phyloP scores from a whole-genome alignment of 2,329 filamentous ascomycete genomes.

The Aaosphaeria arxii region DNA sequence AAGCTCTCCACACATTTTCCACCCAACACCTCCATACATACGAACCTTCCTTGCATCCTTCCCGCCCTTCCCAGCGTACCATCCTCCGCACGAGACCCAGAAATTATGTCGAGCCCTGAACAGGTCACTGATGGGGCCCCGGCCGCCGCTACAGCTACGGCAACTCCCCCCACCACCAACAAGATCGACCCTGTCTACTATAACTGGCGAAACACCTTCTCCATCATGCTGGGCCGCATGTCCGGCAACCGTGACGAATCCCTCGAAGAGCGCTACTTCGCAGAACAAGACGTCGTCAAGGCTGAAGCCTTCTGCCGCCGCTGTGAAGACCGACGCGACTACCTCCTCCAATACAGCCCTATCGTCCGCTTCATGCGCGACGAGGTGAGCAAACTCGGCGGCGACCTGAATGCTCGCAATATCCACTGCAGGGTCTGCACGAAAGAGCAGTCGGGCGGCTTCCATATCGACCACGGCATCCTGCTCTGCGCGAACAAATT shows the following conservation, averaged over 20 bases:
- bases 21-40: too few relatives aligned
- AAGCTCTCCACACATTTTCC: too few relatives aligned
- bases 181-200: conserved; percentile 41
- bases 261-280: conserved; percentile 62
- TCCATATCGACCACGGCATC: conserved; percentile 83
- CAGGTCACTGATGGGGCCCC: conserved; percentile 23
- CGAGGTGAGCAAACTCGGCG: conserved; percentile 76
- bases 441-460: conserved; percentile 72
- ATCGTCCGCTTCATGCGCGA: conserved; percentile 83
- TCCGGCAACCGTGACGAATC: conserved; percentile 22
- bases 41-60: too few relatives aligned
- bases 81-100: not conserved
- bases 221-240: conserved; percentile 67
- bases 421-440: conserved; percentile 81
- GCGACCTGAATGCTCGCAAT: conserved; percentile 68
- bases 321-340: conserved; percentile 80
- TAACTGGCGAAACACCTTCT: conserved; percentile 82
- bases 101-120: conserved; percentile 25
- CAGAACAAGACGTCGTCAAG: conserved; percentile 70
- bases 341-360: conserved; percentile 78
- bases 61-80: too few relatives aligned
- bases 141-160: conserved; percentile 12
- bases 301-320: conserved; percentile 75
- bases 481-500: conserved; percentile 91
- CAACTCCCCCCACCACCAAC: conserved; percentile 9